Conservation (phyloP, 179 eudicot species). For the Corrigiola litoralis region DNA sequence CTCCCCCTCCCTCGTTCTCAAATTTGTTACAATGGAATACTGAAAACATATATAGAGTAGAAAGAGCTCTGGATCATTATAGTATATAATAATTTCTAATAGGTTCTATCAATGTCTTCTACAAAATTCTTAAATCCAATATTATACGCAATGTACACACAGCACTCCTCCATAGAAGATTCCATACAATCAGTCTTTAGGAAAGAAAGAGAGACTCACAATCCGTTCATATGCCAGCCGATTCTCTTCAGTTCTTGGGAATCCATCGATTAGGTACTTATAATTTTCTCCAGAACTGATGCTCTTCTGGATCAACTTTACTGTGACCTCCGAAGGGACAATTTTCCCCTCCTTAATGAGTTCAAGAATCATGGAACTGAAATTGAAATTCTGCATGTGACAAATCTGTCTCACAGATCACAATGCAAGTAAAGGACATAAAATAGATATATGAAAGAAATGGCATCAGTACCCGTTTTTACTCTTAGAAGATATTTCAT, state of each 20-base stretch:
- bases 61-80: no score
- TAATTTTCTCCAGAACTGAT: conserved; percentile 51
- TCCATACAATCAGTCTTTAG: no score
- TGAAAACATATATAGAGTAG: no score
- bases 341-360: conserved; percentile 78
- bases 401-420: conserved; percentile 3
- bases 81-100: no score
- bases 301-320: conserved; percentile 66
- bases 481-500: conserved; percentile 62
- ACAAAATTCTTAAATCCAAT: no score
- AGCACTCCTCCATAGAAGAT: no score
- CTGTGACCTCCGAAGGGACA: conserved; percentile 91
- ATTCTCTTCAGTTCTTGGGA: conserved; percentile 90
- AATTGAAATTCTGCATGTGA: conserved; percentile 21
- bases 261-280: conserved; percentile 89
- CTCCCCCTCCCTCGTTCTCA: no score
- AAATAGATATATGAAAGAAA: conserved; percentile 11
- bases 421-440: conserved; percentile 2
- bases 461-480: conserved; percentile 53
- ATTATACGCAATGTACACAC: no score
- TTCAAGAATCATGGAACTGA: conserved; percentile 76
- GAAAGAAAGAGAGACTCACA: conserved; percentile 44
- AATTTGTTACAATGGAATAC: no score
- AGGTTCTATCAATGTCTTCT: no score
- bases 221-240: conserved; percentile 69